phyloP scores from a whole-genome alignment of 148 eudicot genomes.

The Arctostaphylos glauca region DNA sequence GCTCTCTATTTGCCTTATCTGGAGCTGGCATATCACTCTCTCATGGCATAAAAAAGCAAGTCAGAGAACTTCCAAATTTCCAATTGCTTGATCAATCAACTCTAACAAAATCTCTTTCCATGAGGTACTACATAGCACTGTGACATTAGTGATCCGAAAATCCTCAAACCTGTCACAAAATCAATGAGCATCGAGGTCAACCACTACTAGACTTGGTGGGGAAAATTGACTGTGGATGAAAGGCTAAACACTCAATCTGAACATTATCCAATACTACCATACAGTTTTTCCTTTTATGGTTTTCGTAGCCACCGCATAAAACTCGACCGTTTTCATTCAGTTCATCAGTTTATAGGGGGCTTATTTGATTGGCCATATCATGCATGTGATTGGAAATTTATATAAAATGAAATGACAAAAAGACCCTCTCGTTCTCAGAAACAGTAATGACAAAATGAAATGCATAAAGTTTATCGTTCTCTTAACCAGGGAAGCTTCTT shows the following conservation, averaged over 20 bases:
- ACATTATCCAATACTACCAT: not conserved
- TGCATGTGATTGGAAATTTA: too few species aligned
- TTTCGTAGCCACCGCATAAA: too few species aligned
- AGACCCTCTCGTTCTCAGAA: not conserved
- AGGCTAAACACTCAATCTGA: not conserved
- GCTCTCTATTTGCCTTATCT: not conserved
- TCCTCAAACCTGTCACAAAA: not conserved
- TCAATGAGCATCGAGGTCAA: not conserved
- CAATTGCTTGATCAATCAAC: too few species aligned
- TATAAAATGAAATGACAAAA: too few species aligned
- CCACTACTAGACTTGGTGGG: not conserved
- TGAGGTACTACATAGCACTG: not conserved
- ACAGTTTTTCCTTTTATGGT: too few species aligned
- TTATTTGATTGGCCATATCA: too few species aligned
- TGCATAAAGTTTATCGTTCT: too few species aligned
- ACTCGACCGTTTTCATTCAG: too few species aligned
- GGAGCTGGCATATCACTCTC: not conserved
- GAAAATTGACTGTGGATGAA: not conserved
- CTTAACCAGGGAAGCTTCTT: too few species aligned
- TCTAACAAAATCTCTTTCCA: too few species aligned
- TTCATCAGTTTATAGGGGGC: too few species aligned
- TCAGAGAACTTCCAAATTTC: not conserved
- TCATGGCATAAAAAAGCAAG: not conserved
- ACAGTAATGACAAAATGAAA: not conserved
- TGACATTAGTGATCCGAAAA: not conserved